A percentile compares a stretch with the other conserved stretches of the same genome.
Conservation (phyloP, 75 land plant genomes). For the Pinus albicaulis region DNA sequence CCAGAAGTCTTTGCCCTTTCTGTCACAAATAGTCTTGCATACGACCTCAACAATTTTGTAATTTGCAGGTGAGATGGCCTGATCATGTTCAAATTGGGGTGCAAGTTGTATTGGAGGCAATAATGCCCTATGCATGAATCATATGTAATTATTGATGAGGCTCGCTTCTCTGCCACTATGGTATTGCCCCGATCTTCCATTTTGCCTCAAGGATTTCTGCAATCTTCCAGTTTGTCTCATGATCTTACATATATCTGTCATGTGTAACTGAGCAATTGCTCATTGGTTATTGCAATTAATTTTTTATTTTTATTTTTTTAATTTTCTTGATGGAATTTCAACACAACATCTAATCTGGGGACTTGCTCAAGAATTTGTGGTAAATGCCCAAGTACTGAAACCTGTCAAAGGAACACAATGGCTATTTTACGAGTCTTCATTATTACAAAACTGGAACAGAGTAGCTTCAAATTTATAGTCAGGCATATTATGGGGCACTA, state of each 20-base stretch:
- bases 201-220: not conserved
- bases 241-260: not conserved
- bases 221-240: not conserved
- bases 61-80: constrained; percentile 3
- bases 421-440: not conserved
- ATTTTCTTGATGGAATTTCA: not conserved
- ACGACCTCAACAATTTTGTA: not conserved
- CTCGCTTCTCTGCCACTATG: not conserved
- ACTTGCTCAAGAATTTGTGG: not conserved
- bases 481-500: too few relatives aligned
- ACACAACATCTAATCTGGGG: not conserved
- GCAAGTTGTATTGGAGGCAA: not conserved
- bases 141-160: not conserved
- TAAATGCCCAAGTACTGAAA: not conserved
- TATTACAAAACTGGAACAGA: too few relatives aligned
- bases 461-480: too few relatives aligned
- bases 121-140: not conserved
- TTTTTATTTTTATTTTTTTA: too few relatives aligned
- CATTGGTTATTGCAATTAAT: not conserved
- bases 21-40: not conserved
- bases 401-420: not conserved
- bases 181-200: not conserved
- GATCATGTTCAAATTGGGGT: constrained; percentile 1
- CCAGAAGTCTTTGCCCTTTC: not conserved
- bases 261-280: not conserved